Evolutionary conservation across 495 filamentous ascomycete species (phyloP), one percentile per base, ranked within the genome.

Genomic region (Penicillium steckii): DNA sequence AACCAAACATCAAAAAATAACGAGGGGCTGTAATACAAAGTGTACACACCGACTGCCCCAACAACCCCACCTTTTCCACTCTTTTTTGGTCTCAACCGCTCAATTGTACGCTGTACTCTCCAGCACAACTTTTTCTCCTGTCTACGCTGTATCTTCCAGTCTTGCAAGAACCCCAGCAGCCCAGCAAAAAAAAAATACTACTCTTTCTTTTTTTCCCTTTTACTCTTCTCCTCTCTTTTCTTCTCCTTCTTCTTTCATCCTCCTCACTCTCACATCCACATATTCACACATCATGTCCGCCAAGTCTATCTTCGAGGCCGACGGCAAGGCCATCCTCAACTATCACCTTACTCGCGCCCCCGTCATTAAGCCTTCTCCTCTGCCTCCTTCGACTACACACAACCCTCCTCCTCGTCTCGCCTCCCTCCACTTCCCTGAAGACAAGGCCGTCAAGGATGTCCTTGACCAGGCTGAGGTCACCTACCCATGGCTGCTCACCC

Each of bases 281-380:
- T 48, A 57, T 26, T 59, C 38, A 51, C 67, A 80, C 67, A 80
- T 59, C 61, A 98, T 99, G 94, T 95, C 94, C 71, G 95, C 94
- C 74, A 99, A 99, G 78, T 87, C 93, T 53, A 97, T 99, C 67
- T 75, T 86, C 83, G 94, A 99, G 78, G 94, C 95, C 81, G 94
- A 99, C 78, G 94, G 94, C 84, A 99, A 99, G 88, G 94, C 94
- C 80, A 97, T 99, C 81, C 80, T 99, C 81, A 97, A 96, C 87
- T 99, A 96, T 82, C 94, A 99, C 84, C 92, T 99, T 80, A 99
- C 94, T 60, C 88, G 94, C 66, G 91, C 94, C 52, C 87, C 93
- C 50, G 87, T 96, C 68, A 97, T 99, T 84, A 96, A 96, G 85
- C 91, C 94, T 45, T 90, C 91, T 65, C 89, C 95, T 73, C 90